Evolutionary conservation across 1,284 basidiomycete species (phyloP).

Genomic region (Ganoderma sp.): DNA sequence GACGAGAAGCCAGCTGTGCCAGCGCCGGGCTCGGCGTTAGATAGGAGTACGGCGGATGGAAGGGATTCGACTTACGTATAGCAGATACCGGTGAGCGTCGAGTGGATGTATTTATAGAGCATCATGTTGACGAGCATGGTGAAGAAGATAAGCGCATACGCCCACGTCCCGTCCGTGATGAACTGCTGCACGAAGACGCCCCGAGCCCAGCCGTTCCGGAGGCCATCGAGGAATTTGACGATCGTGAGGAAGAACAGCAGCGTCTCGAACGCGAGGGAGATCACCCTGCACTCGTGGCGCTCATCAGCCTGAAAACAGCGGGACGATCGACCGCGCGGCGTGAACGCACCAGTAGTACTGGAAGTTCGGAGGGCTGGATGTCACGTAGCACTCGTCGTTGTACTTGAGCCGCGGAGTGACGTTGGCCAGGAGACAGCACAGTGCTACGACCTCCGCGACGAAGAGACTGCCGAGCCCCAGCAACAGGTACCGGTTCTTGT

Average conservation of each 20-base stretch:
- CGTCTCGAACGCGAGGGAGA: conserved; percentile 37
- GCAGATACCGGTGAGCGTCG: conserved; percentile 39
- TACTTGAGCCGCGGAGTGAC: conserved; percentile 33
- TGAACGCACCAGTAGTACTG: conserved; percentile 34
- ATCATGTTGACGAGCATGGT: conserved; percentile 36
- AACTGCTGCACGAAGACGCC: conserved; percentile 37
- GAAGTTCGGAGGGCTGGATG: conserved; percentile 33
- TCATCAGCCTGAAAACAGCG: too few species aligned
- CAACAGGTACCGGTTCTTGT: conserved; percentile 28
- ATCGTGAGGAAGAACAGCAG: conserved; percentile 37
- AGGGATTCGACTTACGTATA: conserved; percentile 33
- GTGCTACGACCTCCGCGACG: conserved; percentile 29
- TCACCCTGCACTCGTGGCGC: conserved; percentile 26
- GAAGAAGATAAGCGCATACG: conserved; percentile 38
- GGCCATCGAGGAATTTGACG: conserved; percentile 32
- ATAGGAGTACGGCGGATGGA: not conserved
- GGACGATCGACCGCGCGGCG: not conserved
- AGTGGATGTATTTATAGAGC: conserved; percentile 36
- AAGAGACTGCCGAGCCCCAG: conserved; percentile 30
- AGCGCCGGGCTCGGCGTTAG: not conserved
- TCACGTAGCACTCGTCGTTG: conserved; percentile 38
- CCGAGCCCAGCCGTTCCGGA: conserved; percentile 34
- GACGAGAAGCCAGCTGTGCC: conserved; percentile 35
- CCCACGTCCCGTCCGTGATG: conserved; percentile 40
- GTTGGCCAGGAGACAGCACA: conserved; percentile 34